Conservation (phyloP, 1,139 yeast species). For the Suhomyces coccinellae region DNA sequence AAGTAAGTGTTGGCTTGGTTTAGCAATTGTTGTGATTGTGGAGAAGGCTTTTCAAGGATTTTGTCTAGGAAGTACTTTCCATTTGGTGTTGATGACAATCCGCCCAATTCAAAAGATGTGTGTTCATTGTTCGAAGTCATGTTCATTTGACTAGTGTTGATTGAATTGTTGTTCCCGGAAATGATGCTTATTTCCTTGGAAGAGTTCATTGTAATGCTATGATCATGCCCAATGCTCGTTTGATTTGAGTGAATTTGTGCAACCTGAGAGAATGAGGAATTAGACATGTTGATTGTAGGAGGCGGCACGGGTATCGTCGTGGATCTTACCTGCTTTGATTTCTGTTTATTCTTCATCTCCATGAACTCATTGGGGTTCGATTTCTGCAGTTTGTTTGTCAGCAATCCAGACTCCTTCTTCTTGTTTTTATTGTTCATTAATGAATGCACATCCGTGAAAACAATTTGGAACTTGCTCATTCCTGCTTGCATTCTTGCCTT, state of each 20-base stretch:
- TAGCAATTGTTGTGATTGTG: constrained; percentile 25
- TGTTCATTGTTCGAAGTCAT: constrained; percentile 27
- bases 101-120: constrained; percentile 41
- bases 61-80: constrained; percentile 43
- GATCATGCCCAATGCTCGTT: constrained; percentile 16
- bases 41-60: constrained; percentile 43
- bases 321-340: constrained; percentile 6
- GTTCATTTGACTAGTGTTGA: constrained; percentile 29
- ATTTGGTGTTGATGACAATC: constrained; percentile 44
- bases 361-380: background rate
- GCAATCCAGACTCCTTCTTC: constrained; percentile 17
- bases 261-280: background rate
- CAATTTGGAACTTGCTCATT: constrained; percentile 54
- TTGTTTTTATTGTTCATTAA: constrained; percentile 40
- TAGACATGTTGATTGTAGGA: background rate
- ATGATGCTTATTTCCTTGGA: constrained; percentile 27
- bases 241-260: constrained; percentile 4
- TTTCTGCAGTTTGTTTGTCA: background rate
- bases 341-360: constrained; percentile 2
- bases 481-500: constrained; percentile 45
- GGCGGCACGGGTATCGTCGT: constrained; percentile 10
- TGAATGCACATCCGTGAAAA: constrained; percentile 51
- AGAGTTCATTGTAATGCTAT: constrained; percentile 19
- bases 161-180: constrained; percentile 30
- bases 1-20: constrained; percentile 22